A percentile compares a stretch with the other conserved stretches of the same genome.
phyloP scores from a whole-genome alignment of 208 protist species.

The Kentomonas sorsogonicus region DNA sequence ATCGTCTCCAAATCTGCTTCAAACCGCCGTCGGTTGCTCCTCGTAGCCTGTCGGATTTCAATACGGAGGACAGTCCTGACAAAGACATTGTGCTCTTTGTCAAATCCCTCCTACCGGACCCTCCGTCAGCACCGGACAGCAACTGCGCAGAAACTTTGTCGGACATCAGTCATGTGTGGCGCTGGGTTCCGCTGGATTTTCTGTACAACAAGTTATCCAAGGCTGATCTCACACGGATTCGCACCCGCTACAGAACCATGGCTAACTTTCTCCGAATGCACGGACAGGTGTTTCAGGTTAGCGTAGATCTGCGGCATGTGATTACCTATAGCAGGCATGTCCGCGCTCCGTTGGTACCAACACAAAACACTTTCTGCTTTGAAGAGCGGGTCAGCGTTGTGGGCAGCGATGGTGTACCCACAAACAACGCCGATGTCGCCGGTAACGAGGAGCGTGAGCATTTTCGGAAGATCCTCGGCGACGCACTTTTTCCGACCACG shows the following conservation, averaged over 20 bases:
- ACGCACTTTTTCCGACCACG: constrained; percentile 53
- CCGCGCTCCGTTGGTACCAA: constrained; percentile 57
- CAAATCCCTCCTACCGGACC: too few species aligned
- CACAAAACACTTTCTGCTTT: constrained; percentile 50
- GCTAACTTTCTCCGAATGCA: constrained; percentile 82
- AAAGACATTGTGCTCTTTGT: not conserved
- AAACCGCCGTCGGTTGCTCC: too few species aligned
- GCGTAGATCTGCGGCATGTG: constrained; percentile 59
- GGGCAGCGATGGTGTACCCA: constrained; percentile 30
- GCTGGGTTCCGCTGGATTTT: constrained; percentile 64
- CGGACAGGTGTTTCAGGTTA: constrained; percentile 77
- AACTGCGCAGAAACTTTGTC: too few species aligned
- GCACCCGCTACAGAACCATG: constrained; percentile 51
- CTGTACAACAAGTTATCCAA: too few species aligned
- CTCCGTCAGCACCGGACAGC: too few species aligned
- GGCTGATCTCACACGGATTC: too few species aligned
- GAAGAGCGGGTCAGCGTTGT: constrained; percentile 74
- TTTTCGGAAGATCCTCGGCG: constrained; percentile 35
- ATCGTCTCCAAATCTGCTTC: too few species aligned
- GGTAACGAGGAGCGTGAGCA: constrained; percentile 40
- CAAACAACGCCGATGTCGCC: constrained; percentile 36
- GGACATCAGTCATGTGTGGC: constrained; percentile 41
- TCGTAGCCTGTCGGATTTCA: not conserved
- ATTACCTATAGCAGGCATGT: constrained; percentile 76
- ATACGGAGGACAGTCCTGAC: not conserved